Base-by-base conservation (phyloP, 495 filamentous ascomycete genomes). In the Xylaria castorea region DNA sequence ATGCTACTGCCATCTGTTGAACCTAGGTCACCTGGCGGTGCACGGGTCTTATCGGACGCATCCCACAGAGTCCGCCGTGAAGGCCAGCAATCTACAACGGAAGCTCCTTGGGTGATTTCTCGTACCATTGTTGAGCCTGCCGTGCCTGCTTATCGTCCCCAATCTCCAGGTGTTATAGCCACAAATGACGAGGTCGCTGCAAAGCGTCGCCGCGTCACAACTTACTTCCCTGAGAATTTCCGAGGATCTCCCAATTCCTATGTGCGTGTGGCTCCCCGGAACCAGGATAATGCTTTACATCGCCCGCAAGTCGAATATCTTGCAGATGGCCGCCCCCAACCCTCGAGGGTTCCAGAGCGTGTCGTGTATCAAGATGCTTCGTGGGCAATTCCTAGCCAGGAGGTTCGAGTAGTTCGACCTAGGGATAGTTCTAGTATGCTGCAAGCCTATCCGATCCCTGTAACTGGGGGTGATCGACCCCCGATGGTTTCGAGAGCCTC, bases 1-100 rank as follows among this genome's bases (percentile, higher is more conserved):
- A 74, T 78, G 78, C 25, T 78, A 16, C 36, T 80, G 32, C 76
- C 71, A 66, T 80, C 78, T 66, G 75, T 80, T 75, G 78, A 80
- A 61, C 74, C 78, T 68, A 51, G 70, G 30, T 80, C 78, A 42
- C 78, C 78, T 12, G 48, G 60, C 53, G 60, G 51, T 14, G 50
- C 65, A 8, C 76, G 38, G 27, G 64, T 57, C 22, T 12, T 44
- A 51, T 69, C 63, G 36, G 63, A 72, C 25, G 51, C 72, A 46
- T 60, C 74, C 30, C 76, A 65, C 68, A 48, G 61, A 27, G 5
- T 67, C 34, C 60, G 70, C 57, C 50, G 63, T 73, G 73, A 72
- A 69, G 70, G 71, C 46, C 71, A 74, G 11, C 69, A 72, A 30
- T 58, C 71, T 25, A 60, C 50, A 57, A 60, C 63, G 60, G 76